Conservation (phyloP, 805 yeast genomes). For the Nakazawaea wickerhamii region DNA sequence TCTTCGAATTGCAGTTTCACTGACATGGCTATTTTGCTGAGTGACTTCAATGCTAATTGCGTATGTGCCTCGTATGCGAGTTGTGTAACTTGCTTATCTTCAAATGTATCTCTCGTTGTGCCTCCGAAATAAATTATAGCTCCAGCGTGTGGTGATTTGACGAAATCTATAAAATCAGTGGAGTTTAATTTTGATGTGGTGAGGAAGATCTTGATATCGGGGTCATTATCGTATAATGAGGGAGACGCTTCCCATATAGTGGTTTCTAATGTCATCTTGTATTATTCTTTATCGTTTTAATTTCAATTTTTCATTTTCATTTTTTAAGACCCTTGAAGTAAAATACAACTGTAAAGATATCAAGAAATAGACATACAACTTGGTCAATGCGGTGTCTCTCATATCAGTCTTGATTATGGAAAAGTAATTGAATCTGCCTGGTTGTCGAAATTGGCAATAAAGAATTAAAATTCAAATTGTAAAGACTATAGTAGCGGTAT, state of each 20-base stretch:
- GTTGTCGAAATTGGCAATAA: no score
- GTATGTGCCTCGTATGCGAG: constrained; percentile 43
- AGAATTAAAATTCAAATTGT: no score
- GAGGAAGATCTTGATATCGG: constrained; percentile 19
- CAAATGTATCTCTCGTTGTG: constrained; percentile 40
- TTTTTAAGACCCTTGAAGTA: background rate
- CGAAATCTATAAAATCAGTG: constrained; percentile 29
- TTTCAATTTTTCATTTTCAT: background rate
- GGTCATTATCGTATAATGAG: background rate
- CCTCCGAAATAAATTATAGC: constrained; percentile 47
- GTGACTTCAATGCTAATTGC: constrained; percentile 34
- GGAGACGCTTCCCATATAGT: constrained; percentile 2
- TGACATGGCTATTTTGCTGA: constrained; percentile 28
- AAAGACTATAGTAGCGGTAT: no score
- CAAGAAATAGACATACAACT: no score
- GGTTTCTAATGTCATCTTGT: background rate
- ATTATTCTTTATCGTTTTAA: background rate
- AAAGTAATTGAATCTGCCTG: no score
- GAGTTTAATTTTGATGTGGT: constrained; percentile 20
- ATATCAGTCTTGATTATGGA: no score
- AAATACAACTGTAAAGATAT: no score
- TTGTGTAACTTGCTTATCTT: constrained; percentile 32
- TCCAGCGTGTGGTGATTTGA: constrained; percentile 38
- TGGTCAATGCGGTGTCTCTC: no score
- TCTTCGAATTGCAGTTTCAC: constrained; percentile 25